Base-by-base conservation (phyloP, 805 yeast genomes). In the Teunomyces lycoperdinae region DNA sequence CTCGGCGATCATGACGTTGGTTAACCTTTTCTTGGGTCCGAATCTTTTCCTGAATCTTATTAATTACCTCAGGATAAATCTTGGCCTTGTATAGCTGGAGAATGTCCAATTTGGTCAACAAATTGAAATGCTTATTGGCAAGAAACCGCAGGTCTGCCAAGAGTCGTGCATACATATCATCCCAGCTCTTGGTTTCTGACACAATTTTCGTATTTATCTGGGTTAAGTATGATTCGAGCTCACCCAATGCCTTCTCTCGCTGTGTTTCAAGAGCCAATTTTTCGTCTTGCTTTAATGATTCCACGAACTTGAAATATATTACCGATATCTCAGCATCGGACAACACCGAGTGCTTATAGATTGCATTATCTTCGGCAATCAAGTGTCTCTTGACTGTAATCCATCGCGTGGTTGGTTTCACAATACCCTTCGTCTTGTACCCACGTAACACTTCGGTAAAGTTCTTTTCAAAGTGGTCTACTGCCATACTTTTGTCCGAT, bases 341-440 rank as follows among this genome's bases (percentile, higher is more conserved):
- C 8, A 83, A 72, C 14, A 81, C 73, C 1, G 88, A 72, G 59
- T 80, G 83, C 47, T 73, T 76, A 59, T 81, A 85, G 5, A 85
- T 77, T 0, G 89, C 83, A 57, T 87, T 70, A n/a, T 73, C 94
- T 48, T 84, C 82, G 4, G 70, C 62, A 4, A 87, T 77, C 46
- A 77, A 46, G 14, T 54, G 32, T n/a, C 67, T 67, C 48, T 76
- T 80, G 0, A 79, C 70, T 0, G 84, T 77, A 29, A 61, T 56
- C 96, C 96, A 89, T 35, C 87, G 67, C 0, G 92, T 80, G 46
- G 73, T 77, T 52, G 79, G 75, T 14, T 70, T 70, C 26, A 87
- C 66, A n/a, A 73, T 67, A 0, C 69, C 65, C 17, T 51, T 46
- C 9, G 53, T 42, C 16, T 57, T 52, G 44, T 74, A 68, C 5